Evolutionary conservation across 305 asterid genomes (phyloP), one percentile per base, ranked within the genome.

Genomic region (Fraxinus paxiana): DNA sequence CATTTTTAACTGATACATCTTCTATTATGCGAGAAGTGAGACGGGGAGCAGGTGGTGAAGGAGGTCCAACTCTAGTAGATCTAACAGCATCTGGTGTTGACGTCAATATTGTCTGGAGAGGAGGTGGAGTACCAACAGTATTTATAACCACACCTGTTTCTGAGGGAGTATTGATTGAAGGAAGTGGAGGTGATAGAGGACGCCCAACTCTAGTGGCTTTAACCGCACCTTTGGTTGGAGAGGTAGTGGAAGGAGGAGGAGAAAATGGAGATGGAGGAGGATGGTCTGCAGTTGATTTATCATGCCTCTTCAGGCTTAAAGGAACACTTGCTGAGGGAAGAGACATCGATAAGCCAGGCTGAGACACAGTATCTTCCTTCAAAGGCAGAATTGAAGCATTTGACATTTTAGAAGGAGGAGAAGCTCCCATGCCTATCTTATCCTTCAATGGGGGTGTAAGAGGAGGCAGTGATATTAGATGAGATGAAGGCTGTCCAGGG

Each of bases 381-480:
- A 70, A 81, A 75, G 85, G 61, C 75, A 41, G 83, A 77, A 78
- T 84, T 81, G 83, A 78, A 84, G 87, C 80, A 87, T 81, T 72
- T 75, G 86, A 81, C 79, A 54, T 69, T 83, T 77, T 84, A 8
- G 77, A 82, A 82, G 83, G 82, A 48, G 87, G 70, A 83, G 85
- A 82, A 78, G 61, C 79, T 73, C 78, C 72, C 76, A 81, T 82
- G 30, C 83, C 71, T 59, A 74, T 41, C 74, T 82, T 85, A 77
- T 91, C 89, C 82, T 84, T 82, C 82, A 82, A 72, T 35, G 88
- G 79, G 73, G 88, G 88, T 77, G 89, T 83, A 26, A 41, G 77
- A 46, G 86, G 89, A 82, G 84, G 73, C 34, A 51, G 48, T 38
- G 80, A 75, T 77, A 82, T 75, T 80, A 81, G 72, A 37, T 82